A percentile compares a stretch with the other conserved stretches of the same genome.
These are phyloP conservation scores for Trichoderma polysporum DNA, from an alignment of 2,329 filamentous ascomycete species.

Conservation along the genomic window DNA sequence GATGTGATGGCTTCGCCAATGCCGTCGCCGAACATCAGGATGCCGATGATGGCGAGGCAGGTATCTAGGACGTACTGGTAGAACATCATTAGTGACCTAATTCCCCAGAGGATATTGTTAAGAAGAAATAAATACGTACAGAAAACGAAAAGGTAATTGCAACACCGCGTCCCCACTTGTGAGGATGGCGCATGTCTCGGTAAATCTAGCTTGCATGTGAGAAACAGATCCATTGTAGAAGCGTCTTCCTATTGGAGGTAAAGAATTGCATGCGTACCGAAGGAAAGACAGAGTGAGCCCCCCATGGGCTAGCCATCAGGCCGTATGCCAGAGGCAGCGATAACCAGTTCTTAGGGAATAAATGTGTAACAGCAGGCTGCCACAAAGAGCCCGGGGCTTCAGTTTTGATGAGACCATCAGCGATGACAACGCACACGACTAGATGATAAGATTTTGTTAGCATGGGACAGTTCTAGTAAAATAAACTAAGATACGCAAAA, in stretches of 20 bases:
- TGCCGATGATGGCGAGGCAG: constrained; percentile 76
- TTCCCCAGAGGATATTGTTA: constrained; percentile 4
- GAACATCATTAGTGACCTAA: neutral
- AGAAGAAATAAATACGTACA: constrained; percentile 46
- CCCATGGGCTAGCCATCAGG: constrained; percentile 76
- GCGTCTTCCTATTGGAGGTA: neutral
- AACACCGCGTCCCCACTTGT: constrained; percentile 74
- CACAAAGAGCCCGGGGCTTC: constrained; percentile 77
- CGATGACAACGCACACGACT: constrained; percentile 78
- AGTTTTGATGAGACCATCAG: constrained; percentile 84
- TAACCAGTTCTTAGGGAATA: constrained; percentile 83
- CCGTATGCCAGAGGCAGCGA: constrained; percentile 87
- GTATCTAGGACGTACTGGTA: constrained; percentile 74
- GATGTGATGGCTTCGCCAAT: constrained; percentile 87
- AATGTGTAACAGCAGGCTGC: constrained; percentile 73
- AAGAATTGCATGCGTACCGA: constrained; percentile 52
- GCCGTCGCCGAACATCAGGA: constrained; percentile 93
- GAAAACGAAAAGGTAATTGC: constrained; percentile 83
- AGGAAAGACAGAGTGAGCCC: constrained; percentile 71
- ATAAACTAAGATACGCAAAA: neutral
- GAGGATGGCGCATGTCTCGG: constrained; percentile 68
- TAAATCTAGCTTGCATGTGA: constrained; percentile 47
- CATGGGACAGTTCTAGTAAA: neutral
- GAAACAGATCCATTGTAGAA: neutral
- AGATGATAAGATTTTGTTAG: constrained; percentile 13